Conservation (phyloP, 495 filamentous ascomycete species). For the Tuber aestivum region DNA sequence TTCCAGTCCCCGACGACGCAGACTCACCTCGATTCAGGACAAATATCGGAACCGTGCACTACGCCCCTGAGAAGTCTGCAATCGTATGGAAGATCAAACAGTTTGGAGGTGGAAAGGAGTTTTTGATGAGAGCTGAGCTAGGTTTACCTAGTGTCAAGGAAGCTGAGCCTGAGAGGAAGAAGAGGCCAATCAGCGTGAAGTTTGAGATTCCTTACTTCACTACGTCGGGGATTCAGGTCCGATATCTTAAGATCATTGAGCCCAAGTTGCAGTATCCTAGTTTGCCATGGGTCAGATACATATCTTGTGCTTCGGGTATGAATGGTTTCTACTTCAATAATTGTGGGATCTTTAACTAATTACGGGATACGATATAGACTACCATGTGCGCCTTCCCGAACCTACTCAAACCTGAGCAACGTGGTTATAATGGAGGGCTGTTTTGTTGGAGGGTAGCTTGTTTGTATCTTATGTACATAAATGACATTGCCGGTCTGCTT, state of each 20-base stretch:
- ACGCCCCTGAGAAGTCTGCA: conserved; percentile 92
- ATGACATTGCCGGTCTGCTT: conserved; percentile 21
- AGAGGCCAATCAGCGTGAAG: conserved; percentile 95
- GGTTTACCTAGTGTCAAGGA: conserved; percentile 90
- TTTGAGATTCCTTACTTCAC: conserved; percentile 99
- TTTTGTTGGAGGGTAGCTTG: not conserved
- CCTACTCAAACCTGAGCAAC: conserved; percentile 36
- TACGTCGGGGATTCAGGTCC: conserved; percentile 94
- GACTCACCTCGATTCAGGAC: conserved; percentile 95
- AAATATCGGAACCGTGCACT: conserved; percentile 96
- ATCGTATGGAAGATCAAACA: conserved; percentile 99
- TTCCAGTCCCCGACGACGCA: conserved; percentile 95
- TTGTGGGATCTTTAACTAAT: conserved; percentile 13
- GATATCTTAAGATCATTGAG: conserved; percentile 98
- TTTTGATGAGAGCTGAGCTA: conserved; percentile 98
- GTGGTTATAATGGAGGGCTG: not conserved
- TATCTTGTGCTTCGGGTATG: conserved; percentile 47
- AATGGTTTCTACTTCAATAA: not conserved
- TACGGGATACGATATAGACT: conserved; percentile 20
- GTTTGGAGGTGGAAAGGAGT: conserved; percentile 96
- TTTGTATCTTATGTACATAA: conserved; percentile 27
- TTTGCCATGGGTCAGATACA: conserved; percentile 98
- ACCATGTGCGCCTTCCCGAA: conserved; percentile 40
- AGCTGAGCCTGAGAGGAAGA: conserved; percentile 90
- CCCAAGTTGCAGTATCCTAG: conserved; percentile 98